Conservation (phyloP, 805 yeast genomes). For the Tanozyma kutaoensis region DNA sequence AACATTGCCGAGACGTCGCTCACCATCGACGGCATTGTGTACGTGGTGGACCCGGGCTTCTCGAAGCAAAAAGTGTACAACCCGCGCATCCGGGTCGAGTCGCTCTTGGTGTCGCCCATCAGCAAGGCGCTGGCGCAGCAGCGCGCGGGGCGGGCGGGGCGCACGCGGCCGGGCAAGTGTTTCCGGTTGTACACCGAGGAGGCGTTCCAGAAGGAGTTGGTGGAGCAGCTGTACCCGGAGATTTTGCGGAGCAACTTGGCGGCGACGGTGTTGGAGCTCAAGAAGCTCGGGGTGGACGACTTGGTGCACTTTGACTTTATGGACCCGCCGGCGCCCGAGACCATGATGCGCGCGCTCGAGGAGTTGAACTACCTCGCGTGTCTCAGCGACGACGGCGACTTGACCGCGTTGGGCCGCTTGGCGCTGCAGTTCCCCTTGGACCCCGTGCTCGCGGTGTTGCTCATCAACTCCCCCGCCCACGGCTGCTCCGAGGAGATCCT, state of each 20-base stretch:
- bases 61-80: constrained; percentile 94
- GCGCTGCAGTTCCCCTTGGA: constrained; percentile 93
- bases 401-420: constrained; percentile 79
- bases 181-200: constrained; percentile 94
- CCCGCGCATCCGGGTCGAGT: constrained; percentile 92
- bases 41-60: constrained; percentile 95
- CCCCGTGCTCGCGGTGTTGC: constrained; percentile 88
- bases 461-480: constrained; percentile 78
- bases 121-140: constrained; percentile 97
- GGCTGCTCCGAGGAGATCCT: constrained; percentile 81
- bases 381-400: constrained; percentile 80
- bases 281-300: constrained; percentile 90
- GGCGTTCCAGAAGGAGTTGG: constrained; percentile 85
- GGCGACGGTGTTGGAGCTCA: constrained; percentile 82
- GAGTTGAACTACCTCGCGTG: constrained; percentile 86
- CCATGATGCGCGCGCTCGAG: constrained; percentile 98
- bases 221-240: constrained; percentile 94
- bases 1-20: constrained; percentile 96
- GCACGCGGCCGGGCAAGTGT: constrained; percentile 97
- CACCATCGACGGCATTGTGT: constrained; percentile 95
- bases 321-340: constrained; percentile 99
- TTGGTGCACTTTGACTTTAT: constrained; percentile 95
- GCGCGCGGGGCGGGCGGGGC: constrained; percentile 99
- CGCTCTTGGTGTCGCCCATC: constrained; percentile 86
- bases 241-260: constrained; percentile 84